Percentiles rank a stretch among this genome's conserved stretches.
Conservation (phyloP, 75 land plant genomes). For the Pseudotsuga menziesii region DNA sequence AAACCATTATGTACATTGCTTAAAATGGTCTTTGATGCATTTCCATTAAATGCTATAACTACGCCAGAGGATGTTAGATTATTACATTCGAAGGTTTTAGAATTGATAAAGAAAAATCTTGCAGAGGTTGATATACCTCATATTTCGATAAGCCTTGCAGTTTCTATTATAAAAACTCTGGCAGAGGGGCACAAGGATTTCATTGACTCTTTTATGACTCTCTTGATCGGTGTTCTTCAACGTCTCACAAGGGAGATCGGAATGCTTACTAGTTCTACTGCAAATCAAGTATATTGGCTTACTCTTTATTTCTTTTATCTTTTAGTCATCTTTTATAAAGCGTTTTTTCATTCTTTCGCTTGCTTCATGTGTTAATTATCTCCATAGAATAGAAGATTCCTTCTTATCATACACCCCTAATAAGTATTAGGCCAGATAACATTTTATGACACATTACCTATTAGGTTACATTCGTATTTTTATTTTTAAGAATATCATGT, state of each 20-base stretch:
- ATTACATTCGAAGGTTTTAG: constrained; percentile 74
- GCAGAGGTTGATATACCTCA: constrained; percentile 66
- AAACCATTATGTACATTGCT: constrained; percentile 84
- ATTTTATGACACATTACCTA: neutral
- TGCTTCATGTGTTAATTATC: neutral
- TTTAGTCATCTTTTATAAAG: neutral
- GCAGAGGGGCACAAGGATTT: constrained; percentile 71
- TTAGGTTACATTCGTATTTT: neutral
- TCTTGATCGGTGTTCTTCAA: constrained; percentile 84
- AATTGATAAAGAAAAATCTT: constrained; percentile 88
- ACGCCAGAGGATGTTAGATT: constrained; percentile 72
- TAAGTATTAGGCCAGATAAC: neutral
- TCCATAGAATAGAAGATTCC: too few species aligned
- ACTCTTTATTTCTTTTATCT: neutral
- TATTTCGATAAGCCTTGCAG: constrained; percentile 76
- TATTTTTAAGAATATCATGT: neutral
- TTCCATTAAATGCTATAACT: constrained; percentile 68
- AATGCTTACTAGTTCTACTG: constrained; percentile 44
- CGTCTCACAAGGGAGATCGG: constrained; percentile 87
- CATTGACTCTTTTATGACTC: constrained; percentile 60
- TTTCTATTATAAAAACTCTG: constrained; percentile 71
- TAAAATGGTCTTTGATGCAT: constrained; percentile 95
- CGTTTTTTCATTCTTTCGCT: neutral
- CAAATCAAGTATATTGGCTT: constrained; percentile 67
- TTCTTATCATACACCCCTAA: neutral